These are phyloP conservation scores for Phoma sp. DNA, from an alignment of 2,329 filamentous ascomycete species.

Conservation along the genomic window DNA sequence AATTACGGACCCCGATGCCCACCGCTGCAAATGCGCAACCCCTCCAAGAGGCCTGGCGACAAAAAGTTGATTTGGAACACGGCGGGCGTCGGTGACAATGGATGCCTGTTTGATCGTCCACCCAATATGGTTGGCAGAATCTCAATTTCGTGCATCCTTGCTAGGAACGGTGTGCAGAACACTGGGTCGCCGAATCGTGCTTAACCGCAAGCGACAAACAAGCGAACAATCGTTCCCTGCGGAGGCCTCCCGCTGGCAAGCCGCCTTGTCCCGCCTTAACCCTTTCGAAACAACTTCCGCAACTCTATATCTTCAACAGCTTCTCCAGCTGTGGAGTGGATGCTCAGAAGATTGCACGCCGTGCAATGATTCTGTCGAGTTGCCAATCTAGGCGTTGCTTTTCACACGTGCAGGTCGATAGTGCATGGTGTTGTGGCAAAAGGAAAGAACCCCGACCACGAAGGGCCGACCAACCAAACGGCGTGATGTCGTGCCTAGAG, in stretches of 20 bases:
- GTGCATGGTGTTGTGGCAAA: background rate
- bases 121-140: constrained; percentile 2
- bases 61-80: too few relatives aligned
- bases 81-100: background rate
- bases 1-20: constrained; percentile 7
- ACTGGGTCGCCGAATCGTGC: constrained; percentile 9
- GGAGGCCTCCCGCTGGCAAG: constrained; percentile 1
- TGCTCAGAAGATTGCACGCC: background rate
- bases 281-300: background rate
- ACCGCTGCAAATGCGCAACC: background rate
- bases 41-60: background rate
- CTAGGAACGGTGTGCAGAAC: background rate
- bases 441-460: constrained; percentile 5
- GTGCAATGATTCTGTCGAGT: background rate
- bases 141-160: background rate
- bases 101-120: constrained; percentile 7
- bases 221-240: constrained; percentile 6
- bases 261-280: background rate
- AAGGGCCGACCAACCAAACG: background rate
- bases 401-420: background rate
- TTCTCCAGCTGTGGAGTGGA: background rate
- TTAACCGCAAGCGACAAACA: constrained; percentile 9
- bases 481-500: background rate
- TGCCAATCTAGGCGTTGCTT: background rate
- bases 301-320: background rate